Evolutionary conservation across 2,329 filamentous ascomycete species (phyloP), one percentile per base, ranked within the genome.

Genomic region (Arachnomyces sp.): DNA sequence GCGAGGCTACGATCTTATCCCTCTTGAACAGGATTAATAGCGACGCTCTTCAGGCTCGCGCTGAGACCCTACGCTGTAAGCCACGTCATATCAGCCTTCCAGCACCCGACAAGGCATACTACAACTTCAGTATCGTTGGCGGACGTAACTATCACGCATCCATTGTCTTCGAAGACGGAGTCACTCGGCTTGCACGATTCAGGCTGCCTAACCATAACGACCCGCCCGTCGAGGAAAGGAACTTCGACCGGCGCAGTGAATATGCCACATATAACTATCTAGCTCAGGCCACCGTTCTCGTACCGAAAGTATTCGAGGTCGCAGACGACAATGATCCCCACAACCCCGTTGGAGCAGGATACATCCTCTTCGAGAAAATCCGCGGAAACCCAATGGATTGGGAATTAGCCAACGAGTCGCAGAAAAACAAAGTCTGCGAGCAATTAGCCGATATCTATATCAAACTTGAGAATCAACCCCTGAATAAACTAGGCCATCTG

Each of bases 61-160:
- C 65, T 16, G 62, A 53, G 36, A 17, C 47, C 39, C 44, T 69
- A 25, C 62, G 63, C 7, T 63, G 65, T 7, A 44, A 65, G 7
- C 37, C 49, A 14, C 68, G 63, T 40, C 56, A 52, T n/a, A 51
- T 61, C n/a, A 50, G 56, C 9, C 31, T 33, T 11, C 31, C 31
- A 33, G 45, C 53, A 12, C 64, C 68, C 53, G 56, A 67, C 40
- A 51, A 49, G 49, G 46, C 31, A 5, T 33, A 14, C 31, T 17
- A 33, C 46, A 4, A 60, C 44, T 15, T 54, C 51, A 36, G 58
- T 48, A 30, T 60, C 62, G 4, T 56, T 68, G 66, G 65, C 1
- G 63, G 65, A 2, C 66, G 64, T 60, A 69, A 71, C 45, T 71
- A 64, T 47, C 64, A 71, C 44, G 46, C 67, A 30, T 58, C 66